phyloP scores from a whole-genome alignment of 2,329 filamentous ascomycete genomes.

The Lasiodiplodia hormozganensis region DNA sequence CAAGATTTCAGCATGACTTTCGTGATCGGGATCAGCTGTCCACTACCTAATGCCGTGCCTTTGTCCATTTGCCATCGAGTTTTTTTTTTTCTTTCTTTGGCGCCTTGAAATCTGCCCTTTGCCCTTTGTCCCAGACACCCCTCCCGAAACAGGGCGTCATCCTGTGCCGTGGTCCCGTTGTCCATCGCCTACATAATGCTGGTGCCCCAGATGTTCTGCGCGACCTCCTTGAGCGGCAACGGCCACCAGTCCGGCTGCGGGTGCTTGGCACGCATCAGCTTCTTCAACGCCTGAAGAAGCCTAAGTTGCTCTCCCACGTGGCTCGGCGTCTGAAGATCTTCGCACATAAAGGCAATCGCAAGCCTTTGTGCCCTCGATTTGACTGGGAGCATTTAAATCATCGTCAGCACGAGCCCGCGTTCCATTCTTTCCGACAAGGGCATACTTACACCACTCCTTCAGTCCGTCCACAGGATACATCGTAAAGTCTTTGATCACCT shows the following conservation, averaged over 20 bases:
- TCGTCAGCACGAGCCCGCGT: no score
- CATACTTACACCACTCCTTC: no score
- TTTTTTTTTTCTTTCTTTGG: background rate
- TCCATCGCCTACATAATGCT: background rate
- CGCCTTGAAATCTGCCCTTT: background rate
- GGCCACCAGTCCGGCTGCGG: background rate
- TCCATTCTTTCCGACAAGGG: no score
- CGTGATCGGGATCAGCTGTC: background rate
- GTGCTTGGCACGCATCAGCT: background rate
- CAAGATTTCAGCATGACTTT: background rate
- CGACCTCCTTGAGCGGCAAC: background rate
- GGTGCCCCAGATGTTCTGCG: background rate
- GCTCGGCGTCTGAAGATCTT: background rate
- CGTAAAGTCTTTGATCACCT: no score
- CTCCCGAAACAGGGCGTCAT: background rate
- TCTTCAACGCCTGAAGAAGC: background rate
- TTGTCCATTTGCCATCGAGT: background rate
- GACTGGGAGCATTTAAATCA: background rate
- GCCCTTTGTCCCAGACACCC: background rate
- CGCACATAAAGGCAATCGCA: background rate
- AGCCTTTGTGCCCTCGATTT: background rate
- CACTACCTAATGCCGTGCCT: background rate
- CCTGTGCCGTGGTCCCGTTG: background rate
- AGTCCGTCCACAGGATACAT: no score
- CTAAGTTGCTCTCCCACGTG: background rate